Base-by-base conservation (phyloP, 75 land plant species). In the Pseudotsuga menziesii region DNA sequence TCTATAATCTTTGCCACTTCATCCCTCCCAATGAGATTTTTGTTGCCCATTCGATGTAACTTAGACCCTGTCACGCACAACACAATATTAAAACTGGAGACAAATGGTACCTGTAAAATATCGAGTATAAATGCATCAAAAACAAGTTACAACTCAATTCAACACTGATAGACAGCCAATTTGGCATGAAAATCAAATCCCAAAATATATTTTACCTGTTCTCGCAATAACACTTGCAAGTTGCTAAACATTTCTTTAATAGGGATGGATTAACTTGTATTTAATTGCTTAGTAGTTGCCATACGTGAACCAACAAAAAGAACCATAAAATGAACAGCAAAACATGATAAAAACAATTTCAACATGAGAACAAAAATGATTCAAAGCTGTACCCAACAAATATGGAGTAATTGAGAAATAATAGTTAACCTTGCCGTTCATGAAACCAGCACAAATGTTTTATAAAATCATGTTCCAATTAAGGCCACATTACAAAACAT, bases 1-100 rank as follows among this genome's bases (percentile, higher is more conserved):
- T 94, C 95, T 61, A 94, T 83, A 17, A 92, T 80, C 70, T 84
- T 89, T 12, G 82, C 88, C 12, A 90, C 84, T 22, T 83, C 88
- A 56, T 94, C 97, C 83, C 89, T 90, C 12, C 89, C 83, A 73
- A 88, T 63, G 59, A 78, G 66, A 69, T 82, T 77, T 76, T 85
- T 89, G 83, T 79, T 90, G n/a, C 75, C 81, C 87, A 82, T 74
- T 44, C 73, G 57, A 60, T 58, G 78, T 60, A 57, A 29, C 71
- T 76, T 81, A 19, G 81, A 74, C 61, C 58, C 77, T 76, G 29
- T 11, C 74, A 39, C 48, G 16, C 11, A 69, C 35, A 20, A 61
- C 26, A 58, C 29, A 61, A 70, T 19, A 58, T 16, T 16, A 79
- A 13, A 35, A 44, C 20, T 58, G 41, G 3, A 29, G 39, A 52